phyloP scores from a whole-genome alignment of 345 rosid genomes.

The Lumnitzera littorea region DNA sequence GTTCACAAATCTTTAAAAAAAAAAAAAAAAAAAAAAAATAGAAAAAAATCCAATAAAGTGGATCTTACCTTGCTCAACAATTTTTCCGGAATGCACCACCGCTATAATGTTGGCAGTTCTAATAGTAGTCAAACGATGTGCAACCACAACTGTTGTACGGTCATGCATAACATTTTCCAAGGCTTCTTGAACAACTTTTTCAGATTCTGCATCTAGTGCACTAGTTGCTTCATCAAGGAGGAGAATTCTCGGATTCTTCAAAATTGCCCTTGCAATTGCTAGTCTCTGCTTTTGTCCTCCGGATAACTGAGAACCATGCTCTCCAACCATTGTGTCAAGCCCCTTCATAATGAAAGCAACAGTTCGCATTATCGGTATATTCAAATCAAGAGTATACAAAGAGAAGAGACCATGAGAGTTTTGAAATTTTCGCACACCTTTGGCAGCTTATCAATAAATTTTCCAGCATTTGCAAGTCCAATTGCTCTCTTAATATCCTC shows the following conservation, averaged over 20 bases:
- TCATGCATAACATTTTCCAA: slow-evolving; percentile 51
- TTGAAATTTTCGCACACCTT: slow-evolving; percentile 20
- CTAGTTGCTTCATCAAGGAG: slow-evolving; percentile 93
- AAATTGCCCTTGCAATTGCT: slow-evolving; percentile 73
- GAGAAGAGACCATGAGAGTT: neutral
- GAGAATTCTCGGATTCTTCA: slow-evolving; percentile 77
- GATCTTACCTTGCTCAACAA: slow-evolving; percentile 70
- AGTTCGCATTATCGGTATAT: neutral
- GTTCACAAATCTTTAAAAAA: neutral
- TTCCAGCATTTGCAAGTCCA: slow-evolving; percentile 56
- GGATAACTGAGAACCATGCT: slow-evolving; percentile 76
- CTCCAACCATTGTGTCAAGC: slow-evolving; percentile 81
- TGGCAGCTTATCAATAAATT: slow-evolving; percentile 55
- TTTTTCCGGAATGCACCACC: slow-evolving; percentile 64
- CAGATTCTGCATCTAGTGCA: slow-evolving; percentile 80
- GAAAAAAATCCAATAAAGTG: neutral
- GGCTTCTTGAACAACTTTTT: slow-evolving; percentile 75
- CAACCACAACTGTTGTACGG: slow-evolving; percentile 79
- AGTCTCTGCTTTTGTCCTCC: slow-evolving; percentile 69
- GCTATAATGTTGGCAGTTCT: slow-evolving; percentile 69
- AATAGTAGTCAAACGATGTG: slow-evolving; percentile 78
- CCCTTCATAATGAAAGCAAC: slow-evolving; percentile 31
- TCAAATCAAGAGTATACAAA: too few species aligned
- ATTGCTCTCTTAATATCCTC: slow-evolving; percentile 48
- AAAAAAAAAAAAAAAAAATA: too few species aligned